Percentiles rank a stretch among this genome's conserved stretches.
phyloP scores from a whole-genome alignment of 1,139 yeast species.

The Scheffersomyces titani region DNA sequence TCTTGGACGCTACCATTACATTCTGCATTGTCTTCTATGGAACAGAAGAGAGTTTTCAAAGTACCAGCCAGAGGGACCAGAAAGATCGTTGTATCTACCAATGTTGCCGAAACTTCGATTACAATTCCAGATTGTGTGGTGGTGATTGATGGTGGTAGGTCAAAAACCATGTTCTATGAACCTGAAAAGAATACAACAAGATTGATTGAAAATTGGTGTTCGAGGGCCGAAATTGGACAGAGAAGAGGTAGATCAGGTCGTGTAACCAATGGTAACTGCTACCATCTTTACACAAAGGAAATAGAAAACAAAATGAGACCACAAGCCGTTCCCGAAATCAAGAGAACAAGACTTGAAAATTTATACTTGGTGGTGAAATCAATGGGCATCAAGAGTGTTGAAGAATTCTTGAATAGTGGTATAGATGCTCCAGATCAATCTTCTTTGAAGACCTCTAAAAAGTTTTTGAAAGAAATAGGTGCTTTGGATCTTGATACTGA shows the following conservation, averaged over 20 bases:
- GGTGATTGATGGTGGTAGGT: conserved; percentile 86
- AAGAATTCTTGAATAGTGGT: conserved; percentile 68
- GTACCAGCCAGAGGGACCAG: conserved; percentile 54
- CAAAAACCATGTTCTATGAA: conserved; percentile 76
- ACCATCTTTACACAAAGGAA: conserved; percentile 70
- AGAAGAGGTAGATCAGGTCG: conserved; percentile 99
- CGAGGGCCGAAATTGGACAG: conserved; percentile 88
- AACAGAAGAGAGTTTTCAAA: conserved; percentile 74
- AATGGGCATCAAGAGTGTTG: conserved; percentile 79
- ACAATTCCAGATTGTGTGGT: conserved; percentile 94
- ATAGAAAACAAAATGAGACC: conserved; percentile 61
- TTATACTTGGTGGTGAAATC: conserved; percentile 81
- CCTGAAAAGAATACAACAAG: conserved; percentile 65
- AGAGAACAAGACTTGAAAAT: conserved; percentile 79
- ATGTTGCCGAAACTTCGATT: conserved; percentile 84
- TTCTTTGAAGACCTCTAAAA: conserved; percentile 64
- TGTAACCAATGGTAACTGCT: conserved; percentile 79
- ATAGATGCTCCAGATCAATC: conserved; percentile 74
- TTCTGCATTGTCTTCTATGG: conserved; percentile 82
- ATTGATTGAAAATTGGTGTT: conserved; percentile 82
- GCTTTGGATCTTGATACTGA: conserved; percentile 54
- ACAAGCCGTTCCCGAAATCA: conserved; percentile 87
- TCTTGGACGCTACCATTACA: conserved; percentile 73
- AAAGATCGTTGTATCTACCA: conserved; percentile 88
- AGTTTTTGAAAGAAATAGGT: conserved; percentile 68